These are phyloP conservation scores for Saturnispora silvae DNA, from an alignment of 805 yeast species.

Conservation along the genomic window DNA sequence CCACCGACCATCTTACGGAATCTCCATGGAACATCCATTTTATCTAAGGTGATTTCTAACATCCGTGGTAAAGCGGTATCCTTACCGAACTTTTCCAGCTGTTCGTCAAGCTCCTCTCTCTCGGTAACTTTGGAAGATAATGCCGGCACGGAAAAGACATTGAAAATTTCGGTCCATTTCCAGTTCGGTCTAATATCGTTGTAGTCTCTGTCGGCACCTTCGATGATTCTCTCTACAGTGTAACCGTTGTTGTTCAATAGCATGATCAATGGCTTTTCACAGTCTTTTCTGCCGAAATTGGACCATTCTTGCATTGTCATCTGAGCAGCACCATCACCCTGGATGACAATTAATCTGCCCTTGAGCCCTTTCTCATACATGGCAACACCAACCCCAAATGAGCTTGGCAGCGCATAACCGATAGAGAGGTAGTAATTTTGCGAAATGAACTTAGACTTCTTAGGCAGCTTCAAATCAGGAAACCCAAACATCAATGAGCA, in stretches of 20 bases:
- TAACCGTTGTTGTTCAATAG: slow-evolving; percentile 80
- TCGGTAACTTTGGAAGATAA: slow-evolving; percentile 26
- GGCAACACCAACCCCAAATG: slow-evolving; percentile 75
- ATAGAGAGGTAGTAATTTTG: slow-evolving; percentile 78
- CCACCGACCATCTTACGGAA: slow-evolving; percentile 31
- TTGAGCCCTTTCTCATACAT: slow-evolving; percentile 38
- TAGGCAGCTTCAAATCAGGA: slow-evolving; percentile 56
- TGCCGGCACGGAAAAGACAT: slow-evolving; percentile 40
- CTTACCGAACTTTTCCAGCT: slow-evolving; percentile 27
- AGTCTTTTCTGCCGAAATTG: slow-evolving; percentile 32
- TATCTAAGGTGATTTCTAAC: slow-evolving; percentile 49
- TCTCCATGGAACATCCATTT: slow-evolving; percentile 57
- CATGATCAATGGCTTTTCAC: slow-evolving; percentile 60
- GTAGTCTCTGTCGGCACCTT: slow-evolving; percentile 66
- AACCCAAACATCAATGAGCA: slow-evolving; percentile 75
- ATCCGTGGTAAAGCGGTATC: slow-evolving; percentile 26
- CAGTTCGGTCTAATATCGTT: slow-evolving; percentile 76
- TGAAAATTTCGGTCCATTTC: slow-evolving; percentile 67
- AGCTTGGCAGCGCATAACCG: slow-evolving; percentile 81
- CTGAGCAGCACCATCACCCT: slow-evolving; percentile 93
- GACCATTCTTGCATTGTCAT: slow-evolving; percentile 77
- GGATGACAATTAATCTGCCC: slow-evolving; percentile 55
- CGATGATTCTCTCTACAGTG: slow-evolving; percentile 78
- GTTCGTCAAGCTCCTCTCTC: slow-evolving; percentile 29
- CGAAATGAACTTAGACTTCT: slow-evolving; percentile 39